Conservation (phyloP, 1,139 yeast genomes). For the Blastobotrys raffinosifermentans region DNA sequence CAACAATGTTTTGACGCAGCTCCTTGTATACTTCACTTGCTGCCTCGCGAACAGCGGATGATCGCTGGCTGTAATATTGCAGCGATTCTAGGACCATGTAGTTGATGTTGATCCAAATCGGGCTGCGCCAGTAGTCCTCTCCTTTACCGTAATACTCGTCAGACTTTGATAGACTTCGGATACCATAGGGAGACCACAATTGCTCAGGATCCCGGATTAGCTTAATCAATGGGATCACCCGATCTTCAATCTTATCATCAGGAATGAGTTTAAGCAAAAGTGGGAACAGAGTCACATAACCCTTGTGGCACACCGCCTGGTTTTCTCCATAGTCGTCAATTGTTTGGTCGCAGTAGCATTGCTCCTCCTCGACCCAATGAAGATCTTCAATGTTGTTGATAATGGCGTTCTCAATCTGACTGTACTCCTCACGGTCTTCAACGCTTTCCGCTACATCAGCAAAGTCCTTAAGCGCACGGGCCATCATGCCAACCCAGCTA, state of each 20-base stretch:
- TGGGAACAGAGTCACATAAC: slow-evolving; percentile 84
- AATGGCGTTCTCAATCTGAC: slow-evolving; percentile 50
- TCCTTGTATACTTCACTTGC: slow-evolving; percentile 47
- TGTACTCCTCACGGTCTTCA: slow-evolving; percentile 53
- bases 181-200: slow-evolving; percentile 74
- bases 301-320: slow-evolving; percentile 74
- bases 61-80: slow-evolving; percentile 41
- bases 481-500: slow-evolving; percentile 93
- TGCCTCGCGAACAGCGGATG: slow-evolving; percentile 30
- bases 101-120: slow-evolving; percentile 90
- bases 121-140: slow-evolving; percentile 95
- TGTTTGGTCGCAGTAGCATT: slow-evolving; percentile 79
- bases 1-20: slow-evolving; percentile 61
- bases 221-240: slow-evolving; percentile 39
- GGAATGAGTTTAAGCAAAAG: slow-evolving; percentile 69
- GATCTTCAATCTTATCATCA: slow-evolving; percentile 34
- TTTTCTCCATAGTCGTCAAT: slow-evolving; percentile 65
- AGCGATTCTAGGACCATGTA: slow-evolving; percentile 72
- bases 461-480: slow-evolving; percentile 69
- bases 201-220: slow-evolving; percentile 62
- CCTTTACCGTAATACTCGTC: slow-evolving; percentile 65
- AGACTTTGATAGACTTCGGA: slow-evolving; percentile 70
- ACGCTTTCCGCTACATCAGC: slow-evolving; percentile 57
- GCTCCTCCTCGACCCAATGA: slow-evolving; percentile 70
- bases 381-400: slow-evolving; percentile 57